phyloP scores from a whole-genome alignment of 768 basidiomycete genomes.

The Lactarius sp. region DNA sequence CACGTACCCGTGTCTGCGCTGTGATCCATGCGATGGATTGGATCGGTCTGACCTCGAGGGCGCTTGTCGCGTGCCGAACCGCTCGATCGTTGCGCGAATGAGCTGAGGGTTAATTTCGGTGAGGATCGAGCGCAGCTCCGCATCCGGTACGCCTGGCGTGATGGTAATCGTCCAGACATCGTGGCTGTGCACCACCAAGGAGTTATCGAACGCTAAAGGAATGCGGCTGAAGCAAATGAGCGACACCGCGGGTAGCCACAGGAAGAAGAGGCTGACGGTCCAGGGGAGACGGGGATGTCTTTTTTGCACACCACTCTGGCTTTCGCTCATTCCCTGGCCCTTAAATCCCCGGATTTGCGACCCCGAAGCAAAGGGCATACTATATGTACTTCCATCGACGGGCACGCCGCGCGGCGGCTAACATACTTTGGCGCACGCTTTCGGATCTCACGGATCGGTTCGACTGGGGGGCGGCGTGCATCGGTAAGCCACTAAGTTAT shows the following conservation, averaged over 20 bases:
- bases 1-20: conserved; percentile 40
- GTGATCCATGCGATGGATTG: conserved; percentile 41
- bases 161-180: conserved; percentile 22
- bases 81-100: conserved; percentile 44
- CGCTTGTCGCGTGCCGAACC: conserved; percentile 53
- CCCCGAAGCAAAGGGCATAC: too few relatives aligned
- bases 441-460: neutral
- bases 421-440: neutral
- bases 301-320: too few relatives aligned
- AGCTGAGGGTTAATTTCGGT: conserved; percentile 42
- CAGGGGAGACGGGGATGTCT: too few relatives aligned
- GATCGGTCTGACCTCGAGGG: conserved; percentile 40
- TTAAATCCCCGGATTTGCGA: too few relatives aligned
- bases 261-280: too few relatives aligned
- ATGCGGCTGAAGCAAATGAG: too few relatives aligned
- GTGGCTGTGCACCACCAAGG: too few relatives aligned
- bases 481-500: neutral
- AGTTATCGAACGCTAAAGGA: neutral
- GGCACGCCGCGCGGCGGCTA: too few relatives aligned
- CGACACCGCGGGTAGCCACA: too few relatives aligned
- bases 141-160: conserved; percentile 40
- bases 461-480: neutral
- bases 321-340: too few relatives aligned
- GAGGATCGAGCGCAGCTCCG: conserved; percentile 44
- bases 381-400: too few relatives aligned